These are phyloP conservation scores for Aspergillus neoniger DNA, from an alignment of 2,329 filamentous ascomycete species.

Conservation along the genomic window DNA sequence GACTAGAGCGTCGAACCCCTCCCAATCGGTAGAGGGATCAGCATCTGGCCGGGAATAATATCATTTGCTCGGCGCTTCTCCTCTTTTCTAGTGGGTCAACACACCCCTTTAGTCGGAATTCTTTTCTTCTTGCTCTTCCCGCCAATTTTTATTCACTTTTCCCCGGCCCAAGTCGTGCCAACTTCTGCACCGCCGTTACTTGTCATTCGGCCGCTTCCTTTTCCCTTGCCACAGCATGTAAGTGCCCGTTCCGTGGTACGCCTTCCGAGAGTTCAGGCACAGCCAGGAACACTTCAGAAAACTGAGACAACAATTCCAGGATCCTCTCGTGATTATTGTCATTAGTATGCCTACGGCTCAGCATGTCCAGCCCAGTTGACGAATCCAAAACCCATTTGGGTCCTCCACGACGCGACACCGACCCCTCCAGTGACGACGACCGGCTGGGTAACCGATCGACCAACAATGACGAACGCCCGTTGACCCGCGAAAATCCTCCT, in stretches of 20 bases:
- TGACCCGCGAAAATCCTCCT: conserved; percentile 1
- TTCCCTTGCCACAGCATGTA: not conserved
- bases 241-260: not conserved
- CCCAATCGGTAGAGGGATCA: too few species aligned
- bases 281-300: not conserved
- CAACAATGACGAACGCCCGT: conserved; percentile 4
- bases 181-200: too few species aligned
- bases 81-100: too few species aligned
- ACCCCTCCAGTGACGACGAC: conserved; percentile 1
- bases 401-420: not conserved
- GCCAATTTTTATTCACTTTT: too few species aligned
- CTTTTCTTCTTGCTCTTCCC: too few species aligned
- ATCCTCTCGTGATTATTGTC: not conserved
- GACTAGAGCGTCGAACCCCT: too few species aligned
- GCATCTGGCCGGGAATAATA: too few species aligned
- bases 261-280: not conserved
- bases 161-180: too few species aligned
- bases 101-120: too few species aligned
- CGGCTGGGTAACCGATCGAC: not conserved
- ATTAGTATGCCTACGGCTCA: conserved; percentile 3
- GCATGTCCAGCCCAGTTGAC: conserved; percentile 3
- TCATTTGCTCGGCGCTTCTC: too few species aligned
- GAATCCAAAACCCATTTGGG: not conserved
- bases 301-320: not conserved
- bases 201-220: too few species aligned